Percentiles rank a stretch among this genome's conserved stretches.
These are phyloP conservation scores for Penicillium thymicola DNA, from an alignment of 2,329 filamentous ascomycete genomes.

Conservation along the genomic window DNA sequence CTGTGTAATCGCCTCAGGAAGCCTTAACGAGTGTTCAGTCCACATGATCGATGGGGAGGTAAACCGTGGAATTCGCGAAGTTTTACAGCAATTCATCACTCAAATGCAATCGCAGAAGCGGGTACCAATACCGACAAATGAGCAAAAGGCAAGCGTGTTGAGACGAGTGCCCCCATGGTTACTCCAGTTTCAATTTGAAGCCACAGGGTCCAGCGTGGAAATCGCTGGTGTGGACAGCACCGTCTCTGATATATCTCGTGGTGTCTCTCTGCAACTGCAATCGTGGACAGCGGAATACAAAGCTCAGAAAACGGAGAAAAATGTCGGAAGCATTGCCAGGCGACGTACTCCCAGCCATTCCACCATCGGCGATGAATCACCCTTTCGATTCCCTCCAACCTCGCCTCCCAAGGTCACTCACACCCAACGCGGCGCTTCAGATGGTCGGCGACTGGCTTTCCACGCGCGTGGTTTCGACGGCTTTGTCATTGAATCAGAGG, in stretches of 20 bases:
- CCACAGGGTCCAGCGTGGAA: conserved; percentile 84
- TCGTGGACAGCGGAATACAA: conserved; percentile 87
- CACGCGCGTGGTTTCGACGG: conserved; percentile 82
- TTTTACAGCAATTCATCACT: conserved; percentile 75
- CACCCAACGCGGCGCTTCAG: conserved; percentile 50
- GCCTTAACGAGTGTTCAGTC: conserved; percentile 79
- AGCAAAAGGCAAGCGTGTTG: conserved; percentile 64
- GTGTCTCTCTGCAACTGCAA: conserved; percentile 81
- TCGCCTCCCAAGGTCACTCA: conserved; percentile 46
- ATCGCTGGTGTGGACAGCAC: conserved; percentile 82
- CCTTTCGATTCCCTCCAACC: conserved; percentile 50
- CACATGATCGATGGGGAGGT: conserved; percentile 92
- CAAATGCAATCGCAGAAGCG: conserved; percentile 63
- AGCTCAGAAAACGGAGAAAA: conserved; percentile 69
- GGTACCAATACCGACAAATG: conserved; percentile 48
- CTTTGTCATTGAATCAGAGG: conserved; percentile 82
- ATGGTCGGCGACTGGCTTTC: conserved; percentile 77
- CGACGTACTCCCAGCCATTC: conserved; percentile 73
- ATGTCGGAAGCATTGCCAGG: conserved; percentile 46
- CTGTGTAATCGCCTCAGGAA: conserved; percentile 74
- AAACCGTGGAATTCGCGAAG: conserved; percentile 85
- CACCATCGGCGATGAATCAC: conserved; percentile 62
- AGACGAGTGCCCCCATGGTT: conserved; percentile 81
- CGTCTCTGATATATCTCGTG: conserved; percentile 77
- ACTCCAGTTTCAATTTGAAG: conserved; percentile 76